Evolutionary conservation across 2,329 filamentous ascomycete genomes (phyloP).

Genomic region (Graphiopsis chlorocephala): DNA sequence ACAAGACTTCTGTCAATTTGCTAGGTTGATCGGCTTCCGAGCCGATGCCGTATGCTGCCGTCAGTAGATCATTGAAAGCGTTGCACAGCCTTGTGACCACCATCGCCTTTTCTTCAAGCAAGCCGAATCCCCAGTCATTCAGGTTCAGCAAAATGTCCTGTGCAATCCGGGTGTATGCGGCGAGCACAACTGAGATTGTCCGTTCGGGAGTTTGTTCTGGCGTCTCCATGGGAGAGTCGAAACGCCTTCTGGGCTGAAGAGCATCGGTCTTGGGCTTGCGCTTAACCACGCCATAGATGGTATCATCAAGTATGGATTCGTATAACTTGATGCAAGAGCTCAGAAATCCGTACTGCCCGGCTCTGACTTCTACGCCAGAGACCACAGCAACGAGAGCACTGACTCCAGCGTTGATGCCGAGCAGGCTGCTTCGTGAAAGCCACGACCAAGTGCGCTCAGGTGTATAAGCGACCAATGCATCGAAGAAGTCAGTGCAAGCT

Average conservation of each 20-base stretch:
- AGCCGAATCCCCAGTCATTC: slow-evolving; percentile 77
- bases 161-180: slow-evolving; percentile 70
- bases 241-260: slow-evolving; percentile 39
- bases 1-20: slow-evolving; percentile 61
- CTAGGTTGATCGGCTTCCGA: slow-evolving; percentile 48
- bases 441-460: slow-evolving; percentile 89
- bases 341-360: slow-evolving; percentile 74
- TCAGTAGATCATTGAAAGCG: slow-evolving; percentile 68
- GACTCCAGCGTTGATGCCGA: slow-evolving; percentile 72
- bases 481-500: slow-evolving; percentile 76
- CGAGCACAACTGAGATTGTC: slow-evolving; percentile 67
- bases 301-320: slow-evolving; percentile 70
- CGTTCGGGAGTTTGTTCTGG: slow-evolving; percentile 76
- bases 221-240: slow-evolving; percentile 47
- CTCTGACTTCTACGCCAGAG: slow-evolving; percentile 75
- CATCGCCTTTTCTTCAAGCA: slow-evolving; percentile 63
- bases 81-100: slow-evolving; percentile 67
- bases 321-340: slow-evolving; percentile 72
- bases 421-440: slow-evolving; percentile 73
- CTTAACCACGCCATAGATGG: slow-evolving; percentile 65
- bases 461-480: slow-evolving; percentile 66
- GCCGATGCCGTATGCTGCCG: slow-evolving; percentile 72
- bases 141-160: slow-evolving; percentile 85
- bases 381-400: slow-evolving; percentile 76
- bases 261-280: slow-evolving; percentile 58